Evolutionary conservation across 352 stramenopile genomes (phyloP), one percentile per base, ranked within the genome.

Genomic region (Phytophthora capsici): DNA sequence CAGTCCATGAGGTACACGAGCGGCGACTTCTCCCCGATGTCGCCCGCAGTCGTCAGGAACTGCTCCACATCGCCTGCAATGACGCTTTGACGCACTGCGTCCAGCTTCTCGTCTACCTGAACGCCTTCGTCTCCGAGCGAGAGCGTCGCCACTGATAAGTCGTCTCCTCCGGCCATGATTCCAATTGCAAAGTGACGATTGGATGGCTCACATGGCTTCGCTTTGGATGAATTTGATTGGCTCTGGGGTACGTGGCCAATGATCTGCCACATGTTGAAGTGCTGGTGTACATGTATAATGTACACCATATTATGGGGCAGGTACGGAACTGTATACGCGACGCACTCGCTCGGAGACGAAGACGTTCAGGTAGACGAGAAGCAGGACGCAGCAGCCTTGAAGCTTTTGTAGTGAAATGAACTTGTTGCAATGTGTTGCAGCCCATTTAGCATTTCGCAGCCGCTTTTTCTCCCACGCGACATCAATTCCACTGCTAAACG

Each of bases 1-100:
- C 83, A 95, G 47, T 95, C 74, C 87, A 95, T 93, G 56, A 95
- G 73, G 57, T 77, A 89, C 46, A 88, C 68, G 17, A 94, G 71
- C 48, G 81, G 83, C 38, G 71, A 70, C 26, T 70, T 51, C 45
- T 73, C 52, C 16, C 69, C 73, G 12, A 60, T 56, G 41, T 79
- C 59, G 10, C 57, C 48, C 3, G 55, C 52, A 52, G 71, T 75
- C 44, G 63, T 59, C 26, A 87, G 63, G 49, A 84, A 91, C 38
- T 66, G 57, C 13, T 72, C 69, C 34, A 71, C 78, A 71, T 90
- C 73, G n/a, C 77, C 73, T 1, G 65, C 61, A 16, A 91, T 57
- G 34, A 94, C 66, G 53, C 82, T 87, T 54, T 74, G 47, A n/a
- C 81, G 83, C 69, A 94, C 76, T 2, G 70, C 77, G 40, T 91